phyloP scores from a whole-genome alignment of 306 rosid genomes.

The Quercus bicolor region DNA sequence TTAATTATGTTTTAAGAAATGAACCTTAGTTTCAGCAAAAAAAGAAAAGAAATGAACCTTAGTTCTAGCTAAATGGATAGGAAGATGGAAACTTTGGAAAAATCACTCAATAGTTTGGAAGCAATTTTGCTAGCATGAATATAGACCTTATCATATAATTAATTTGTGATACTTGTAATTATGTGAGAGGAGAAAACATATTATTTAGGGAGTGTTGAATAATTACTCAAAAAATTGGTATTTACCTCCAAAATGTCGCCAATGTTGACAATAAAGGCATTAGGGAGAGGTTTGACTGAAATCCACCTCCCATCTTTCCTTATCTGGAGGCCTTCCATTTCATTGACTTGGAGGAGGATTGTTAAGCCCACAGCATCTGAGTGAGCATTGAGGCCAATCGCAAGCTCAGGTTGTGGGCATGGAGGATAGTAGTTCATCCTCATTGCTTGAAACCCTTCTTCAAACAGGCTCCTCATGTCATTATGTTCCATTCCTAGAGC shows the following conservation, averaged over 20 bases:
- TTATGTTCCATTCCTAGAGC: slow-evolving; percentile 19
- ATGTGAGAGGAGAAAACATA: too few species aligned
- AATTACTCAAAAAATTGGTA: neutral
- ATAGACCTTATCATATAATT: too few species aligned
- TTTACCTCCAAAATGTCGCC: slow-evolving; percentile 39
- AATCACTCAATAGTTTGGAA: too few species aligned
- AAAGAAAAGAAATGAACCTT: too few species aligned
- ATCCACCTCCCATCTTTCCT: slow-evolving; percentile 32
- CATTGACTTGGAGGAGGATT: slow-evolving; percentile 35
- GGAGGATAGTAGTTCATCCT: slow-evolving; percentile 46
- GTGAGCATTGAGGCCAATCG: slow-evolving; percentile 29
- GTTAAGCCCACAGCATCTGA: slow-evolving; percentile 27
- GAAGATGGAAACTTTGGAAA: too few species aligned
- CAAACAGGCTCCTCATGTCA: slow-evolving; percentile 22
- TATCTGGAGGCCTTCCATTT: slow-evolving; percentile 32
- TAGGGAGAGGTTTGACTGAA: slow-evolving; percentile 20
- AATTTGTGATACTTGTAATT: too few species aligned
- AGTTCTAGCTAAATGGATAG: too few species aligned
- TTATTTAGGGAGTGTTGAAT: too few species aligned
- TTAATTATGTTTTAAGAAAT: too few species aligned
- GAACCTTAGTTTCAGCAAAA: too few species aligned
- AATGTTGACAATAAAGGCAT: slow-evolving; percentile 31
- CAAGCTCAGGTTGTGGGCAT: slow-evolving; percentile 38
- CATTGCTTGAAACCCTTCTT: slow-evolving; percentile 17
- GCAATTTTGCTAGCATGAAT: too few species aligned